A percentile compares a stretch with the other conserved stretches of the same genome.
These are phyloP conservation scores for Collariella sp. DNA, from an alignment of 495 filamentous ascomycete species.

Conservation along the genomic window DNA sequence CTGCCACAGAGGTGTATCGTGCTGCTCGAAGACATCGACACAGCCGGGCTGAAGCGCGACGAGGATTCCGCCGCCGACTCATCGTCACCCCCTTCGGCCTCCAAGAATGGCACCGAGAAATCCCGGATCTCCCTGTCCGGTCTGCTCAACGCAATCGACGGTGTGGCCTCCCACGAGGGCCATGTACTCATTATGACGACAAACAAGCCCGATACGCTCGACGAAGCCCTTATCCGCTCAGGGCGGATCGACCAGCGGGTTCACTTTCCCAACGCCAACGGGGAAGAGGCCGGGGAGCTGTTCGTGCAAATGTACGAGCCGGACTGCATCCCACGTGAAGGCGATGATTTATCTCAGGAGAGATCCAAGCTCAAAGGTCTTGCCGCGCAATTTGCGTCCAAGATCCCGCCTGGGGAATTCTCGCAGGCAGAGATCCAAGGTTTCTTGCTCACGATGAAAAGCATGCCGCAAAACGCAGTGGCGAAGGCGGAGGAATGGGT, in stretches of 20 bases:
- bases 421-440: slow-evolving; percentile 66
- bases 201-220: slow-evolving; percentile 65
- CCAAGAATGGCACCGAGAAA: slow-evolving; percentile 20
- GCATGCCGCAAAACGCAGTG: slow-evolving; percentile 50
- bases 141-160: no score
- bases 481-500: slow-evolving; percentile 49
- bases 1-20: slow-evolving; percentile 59
- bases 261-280: slow-evolving; percentile 56
- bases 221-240: slow-evolving; percentile 65
- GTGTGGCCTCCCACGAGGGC: slow-evolving; percentile 73
- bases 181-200: slow-evolving; percentile 79
- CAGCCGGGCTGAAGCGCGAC: slow-evolving; percentile 48
- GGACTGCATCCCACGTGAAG: slow-evolving; percentile 8
- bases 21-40: no score
- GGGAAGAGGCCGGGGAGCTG: slow-evolving; percentile 53
- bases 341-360: background rate
- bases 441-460: slow-evolving; percentile 56
- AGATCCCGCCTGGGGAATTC: slow-evolving; percentile 43
- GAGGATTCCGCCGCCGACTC: background rate
- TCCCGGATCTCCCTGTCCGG: slow-evolving; percentile 61
- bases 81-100: background rate
- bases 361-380: slow-evolving; percentile 30
- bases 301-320: slow-evolving; percentile 65
- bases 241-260: slow-evolving; percentile 70
- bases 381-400: slow-evolving; percentile 37